Base-by-base conservation (phyloP, 768 basidiomycete genomes). In the Flagelloscypha sp. region DNA sequence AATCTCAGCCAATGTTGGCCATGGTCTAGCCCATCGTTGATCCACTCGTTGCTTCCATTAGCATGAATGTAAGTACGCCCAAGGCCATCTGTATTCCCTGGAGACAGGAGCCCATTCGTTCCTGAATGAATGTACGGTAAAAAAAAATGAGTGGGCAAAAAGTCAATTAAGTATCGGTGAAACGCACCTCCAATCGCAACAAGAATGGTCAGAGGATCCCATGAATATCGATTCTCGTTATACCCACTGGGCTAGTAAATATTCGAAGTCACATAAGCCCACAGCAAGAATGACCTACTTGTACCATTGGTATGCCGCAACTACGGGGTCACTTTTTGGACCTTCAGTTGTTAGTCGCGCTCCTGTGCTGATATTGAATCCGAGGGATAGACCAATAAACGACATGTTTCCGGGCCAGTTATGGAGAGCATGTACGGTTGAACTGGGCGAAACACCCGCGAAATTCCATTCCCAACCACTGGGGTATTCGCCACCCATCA, bases 401-500 rank as follows among this genome's bases (percentile, higher is more conserved):
- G 32, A 21, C 19, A 33, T 33, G 18, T 13, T 20, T 9, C 32
- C 32, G 8, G 32, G 32, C 32, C 32, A 33, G 8, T 19, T 33
- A 33, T 33, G 20, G 16, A 33, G 20, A 33, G 24, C 32, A 33
- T 33, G 32, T 20, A 23, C 32, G 18, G 32, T 33, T 8, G 15
- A 7, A 13, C n/a, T 8, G n/a, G 32, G 32, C 13, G 32, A 33
- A 8, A 5, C 24, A 23, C 12, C 7, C 13, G 20, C 32, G 12
- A 33, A 33, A 33, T 33, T 33, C 20, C 24, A 33, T 3, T 33
- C 32, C 32, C 32, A 33, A 13, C 32, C 32, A 21, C 32, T 33
- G n/a, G 32, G 32, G 19, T 33, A 33, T 20, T 19, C 32, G 32
- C 32, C 32, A 21, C 32, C 32, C 32, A 33, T 33, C 20, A 33